A percentile compares a stretch with the other conserved stretches of the same genome.
Evolutionary conservation across 1,139 yeast genomes (phyloP).

Genomic region (Geotrichum phurueaensis): DNA sequence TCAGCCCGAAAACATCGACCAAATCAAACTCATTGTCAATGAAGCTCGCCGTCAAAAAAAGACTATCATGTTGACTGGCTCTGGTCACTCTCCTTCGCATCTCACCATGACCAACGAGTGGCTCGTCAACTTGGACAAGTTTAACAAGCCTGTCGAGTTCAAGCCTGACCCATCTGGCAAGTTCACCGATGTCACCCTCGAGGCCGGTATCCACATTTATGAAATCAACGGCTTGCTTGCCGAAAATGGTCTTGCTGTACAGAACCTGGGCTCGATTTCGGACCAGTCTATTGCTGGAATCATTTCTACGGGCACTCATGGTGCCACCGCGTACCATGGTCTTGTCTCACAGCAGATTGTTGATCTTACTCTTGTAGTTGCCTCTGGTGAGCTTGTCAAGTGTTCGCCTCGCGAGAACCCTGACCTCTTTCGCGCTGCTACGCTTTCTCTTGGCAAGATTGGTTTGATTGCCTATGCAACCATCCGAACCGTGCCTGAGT

Average conservation of each 20-base stretch:
- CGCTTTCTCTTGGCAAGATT: conserved; percentile 81
- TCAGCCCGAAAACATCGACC: conserved; percentile 64
- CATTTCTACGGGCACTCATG: conserved; percentile 95
- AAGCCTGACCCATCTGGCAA: conserved; percentile 44
- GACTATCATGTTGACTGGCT: conserved; percentile 81
- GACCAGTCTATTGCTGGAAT: conserved; percentile 94
- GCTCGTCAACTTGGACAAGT: conserved; percentile 79
- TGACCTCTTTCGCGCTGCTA: conserved; percentile 75
- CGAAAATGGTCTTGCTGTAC: conserved; percentile 65
- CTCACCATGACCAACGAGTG: conserved; percentile 84
- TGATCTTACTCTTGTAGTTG: conserved; percentile 57
- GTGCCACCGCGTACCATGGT: conserved; percentile 90
- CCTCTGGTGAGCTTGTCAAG: conserved; percentile 60
- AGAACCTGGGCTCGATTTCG: conserved; percentile 87
- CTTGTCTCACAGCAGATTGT: conserved; percentile 85
- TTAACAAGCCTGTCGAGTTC: conserved; percentile 45
- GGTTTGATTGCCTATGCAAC: conserved; percentile 91
- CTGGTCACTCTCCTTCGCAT: conserved; percentile 94
- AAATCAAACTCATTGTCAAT: conserved; percentile 57
- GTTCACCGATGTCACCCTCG: conserved; percentile 85
- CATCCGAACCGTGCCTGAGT: conserved; percentile 74
- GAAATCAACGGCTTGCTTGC: conserved; percentile 68
- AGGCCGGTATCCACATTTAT: conserved; percentile 83
- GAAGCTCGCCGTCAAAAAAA: conserved; percentile 55
- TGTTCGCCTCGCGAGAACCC: conserved; percentile 66